Evolutionary conservation across 768 basidiomycete species (phyloP), one percentile per base, ranked within the genome.

Genomic region (Agaricus sinodeliciosus): DNA sequence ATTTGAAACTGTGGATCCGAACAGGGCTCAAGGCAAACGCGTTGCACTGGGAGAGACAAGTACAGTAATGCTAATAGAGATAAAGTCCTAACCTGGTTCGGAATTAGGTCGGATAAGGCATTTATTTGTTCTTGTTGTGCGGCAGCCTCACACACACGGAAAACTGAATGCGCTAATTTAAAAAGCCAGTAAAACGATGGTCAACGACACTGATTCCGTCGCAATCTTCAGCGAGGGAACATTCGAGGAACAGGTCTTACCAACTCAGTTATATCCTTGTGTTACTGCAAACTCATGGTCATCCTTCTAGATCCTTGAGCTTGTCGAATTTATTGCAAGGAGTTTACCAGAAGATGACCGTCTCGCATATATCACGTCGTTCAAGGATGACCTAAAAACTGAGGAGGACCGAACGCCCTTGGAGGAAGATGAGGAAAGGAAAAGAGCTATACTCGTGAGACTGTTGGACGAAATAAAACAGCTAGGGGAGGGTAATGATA

Each of bases 191-290:
- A 58, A 63, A 64, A 71, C 72, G 62, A 90, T 90, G 87, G 69
- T 81, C 53, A 67, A 65, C 57, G 39, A 57, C 58, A 74, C 85
- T 59, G 90, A 91, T 70, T 87, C 88, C 37, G 75, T 92, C 52
- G 83, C 90, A 55, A 81, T 92, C 58, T 92, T 90, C 63, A 83
- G 87, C 16, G 90, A 94, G 69, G 90, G 90, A 47, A 91, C 90
- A 1, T 92, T 88, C 60, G 84, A 87, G 65, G 90, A 94, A 67
- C 87, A 91, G 81, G 89, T 87, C 65, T 59, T 60, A 34, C 34
- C 35, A 40, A 25, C 36, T 25, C 25, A 37, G 40, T 49, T 4
- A 48, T 43, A 39, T 37, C 8, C 36, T 2, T 13, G 11, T 11
- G 31, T 11, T 11, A 2, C 31, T 25, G 37, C 3, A 44, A 39